phyloP scores from a whole-genome alignment of 2,329 filamentous ascomycete genomes.

The Cytospora chrysosperma region DNA sequence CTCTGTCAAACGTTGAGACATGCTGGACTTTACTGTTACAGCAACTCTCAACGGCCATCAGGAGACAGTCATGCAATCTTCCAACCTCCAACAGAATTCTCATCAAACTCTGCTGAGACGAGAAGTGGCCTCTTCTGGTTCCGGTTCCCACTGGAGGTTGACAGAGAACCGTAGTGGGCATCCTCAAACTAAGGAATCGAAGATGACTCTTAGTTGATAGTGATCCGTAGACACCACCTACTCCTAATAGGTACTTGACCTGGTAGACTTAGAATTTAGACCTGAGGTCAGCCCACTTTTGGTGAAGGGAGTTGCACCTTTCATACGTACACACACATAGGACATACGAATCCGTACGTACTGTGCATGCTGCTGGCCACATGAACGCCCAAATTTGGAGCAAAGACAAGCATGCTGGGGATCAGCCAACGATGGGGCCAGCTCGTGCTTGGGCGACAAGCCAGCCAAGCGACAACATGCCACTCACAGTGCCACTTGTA shows the following conservation, averaged over 20 bases:
- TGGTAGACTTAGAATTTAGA: neutral
- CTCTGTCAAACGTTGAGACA: neutral
- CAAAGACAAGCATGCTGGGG: neutral
- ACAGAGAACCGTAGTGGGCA: neutral
- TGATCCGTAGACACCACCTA: neutral
- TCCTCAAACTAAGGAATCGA: neutral
- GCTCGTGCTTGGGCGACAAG: neutral
- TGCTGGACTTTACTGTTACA: neutral
- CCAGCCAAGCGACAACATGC: neutral
- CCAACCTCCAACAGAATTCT: neutral
- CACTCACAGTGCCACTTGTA: neutral
- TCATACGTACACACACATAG: neutral
- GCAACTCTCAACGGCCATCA: neutral
- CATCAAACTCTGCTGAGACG: neutral
- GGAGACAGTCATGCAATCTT: neutral
- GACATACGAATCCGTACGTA: neutral
- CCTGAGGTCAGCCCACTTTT: neutral
- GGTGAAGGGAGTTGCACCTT: neutral
- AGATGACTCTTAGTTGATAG: neutral
- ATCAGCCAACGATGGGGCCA: neutral
- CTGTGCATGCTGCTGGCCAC: neutral
- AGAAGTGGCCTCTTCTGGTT: neutral
- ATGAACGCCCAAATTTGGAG: neutral
- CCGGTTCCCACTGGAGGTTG: neutral
- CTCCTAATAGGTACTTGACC: neutral